Percentiles rank a stretch among this genome's conserved stretches.
phyloP scores from a whole-genome alignment of 441 rosid genomes.

The Rhodomyrtus psidioides region DNA sequence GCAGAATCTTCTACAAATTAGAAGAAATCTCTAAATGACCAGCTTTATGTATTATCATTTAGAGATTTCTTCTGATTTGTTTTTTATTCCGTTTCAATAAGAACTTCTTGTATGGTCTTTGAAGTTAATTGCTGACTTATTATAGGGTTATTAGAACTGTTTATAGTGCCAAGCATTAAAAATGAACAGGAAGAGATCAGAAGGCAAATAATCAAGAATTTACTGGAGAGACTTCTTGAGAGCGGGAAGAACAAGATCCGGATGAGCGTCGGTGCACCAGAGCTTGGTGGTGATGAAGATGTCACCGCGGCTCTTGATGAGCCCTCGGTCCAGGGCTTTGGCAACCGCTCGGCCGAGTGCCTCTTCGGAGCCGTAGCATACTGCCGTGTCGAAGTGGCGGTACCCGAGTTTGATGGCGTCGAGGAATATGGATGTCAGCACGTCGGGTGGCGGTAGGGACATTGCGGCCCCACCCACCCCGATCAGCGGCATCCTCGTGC shows the following conservation, averaged over 20 bases:
- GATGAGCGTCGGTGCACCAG: constrained; percentile 3
- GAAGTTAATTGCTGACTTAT: not conserved
- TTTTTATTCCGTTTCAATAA: no score
- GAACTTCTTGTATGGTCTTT: not conserved
- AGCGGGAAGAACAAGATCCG: constrained; percentile 4
- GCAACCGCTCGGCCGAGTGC: not conserved
- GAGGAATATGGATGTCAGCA: not conserved
- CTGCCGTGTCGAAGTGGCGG: constrained; percentile 10
- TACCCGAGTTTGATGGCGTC: constrained; percentile 4
- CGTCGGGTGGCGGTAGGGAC: not conserved
- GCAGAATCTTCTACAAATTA: no score
- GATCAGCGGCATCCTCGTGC: constrained; percentile 2
- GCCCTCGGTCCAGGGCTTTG: not conserved
- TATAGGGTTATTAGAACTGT: not conserved
- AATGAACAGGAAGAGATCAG: not conserved
- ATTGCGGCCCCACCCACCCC: not conserved
- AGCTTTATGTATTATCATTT: no score
- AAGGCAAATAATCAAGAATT: not conserved
- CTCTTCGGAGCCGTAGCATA: constrained; percentile 5
- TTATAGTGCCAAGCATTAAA: not conserved
- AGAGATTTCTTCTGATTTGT: no score
- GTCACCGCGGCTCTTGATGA: not conserved
- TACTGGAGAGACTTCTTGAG: constrained; percentile 1
- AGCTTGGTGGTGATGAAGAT: constrained; percentile 13
- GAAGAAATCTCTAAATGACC: no score